A percentile compares a stretch with the other conserved stretches of the same genome.
phyloP scores from a whole-genome alignment of 306 rosid species.

The Hippophae rhamnoides region DNA sequence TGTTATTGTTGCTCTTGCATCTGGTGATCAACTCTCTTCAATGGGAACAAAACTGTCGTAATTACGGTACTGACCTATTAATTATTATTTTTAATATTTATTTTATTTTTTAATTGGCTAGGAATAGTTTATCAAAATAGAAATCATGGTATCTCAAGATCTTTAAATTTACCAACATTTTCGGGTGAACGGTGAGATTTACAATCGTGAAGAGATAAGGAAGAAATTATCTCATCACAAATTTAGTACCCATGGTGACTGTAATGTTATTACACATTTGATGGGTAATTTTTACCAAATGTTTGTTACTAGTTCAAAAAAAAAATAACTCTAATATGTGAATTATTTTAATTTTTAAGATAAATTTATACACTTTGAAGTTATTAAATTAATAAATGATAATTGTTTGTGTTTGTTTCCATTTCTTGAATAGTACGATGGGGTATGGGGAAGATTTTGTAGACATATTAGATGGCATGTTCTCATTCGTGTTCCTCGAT shows the following conservation, averaged over 20 bases:
- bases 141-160: neutral
- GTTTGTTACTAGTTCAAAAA: neutral
- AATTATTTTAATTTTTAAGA: no score
- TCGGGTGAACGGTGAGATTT: constrained; percentile 92
- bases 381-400: neutral
- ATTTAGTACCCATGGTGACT: constrained; percentile 82
- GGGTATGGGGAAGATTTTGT: constrained; percentile 76
- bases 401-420: neutral
- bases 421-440: constrained; percentile 48
- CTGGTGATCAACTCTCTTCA: constrained; percentile 98
- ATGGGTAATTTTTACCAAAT: constrained; percentile 21
- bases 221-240: constrained; percentile 57
- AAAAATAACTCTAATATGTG: no score
- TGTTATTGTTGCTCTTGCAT: constrained; percentile 92
- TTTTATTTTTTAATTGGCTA: no score
- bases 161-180: neutral
- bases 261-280: constrained; percentile 93
- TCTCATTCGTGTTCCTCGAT: constrained; percentile 81
- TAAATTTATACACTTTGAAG: no score
- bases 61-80: constrained; percentile 49
- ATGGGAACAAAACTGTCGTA: constrained; percentile 65
- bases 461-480: constrained; percentile 87
- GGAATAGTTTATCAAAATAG: no score
- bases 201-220: constrained; percentile 84
- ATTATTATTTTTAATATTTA: neutral